Base-by-base conservation (phyloP, 495 filamentous ascomycete species). In the Daldinia grandis region DNA sequence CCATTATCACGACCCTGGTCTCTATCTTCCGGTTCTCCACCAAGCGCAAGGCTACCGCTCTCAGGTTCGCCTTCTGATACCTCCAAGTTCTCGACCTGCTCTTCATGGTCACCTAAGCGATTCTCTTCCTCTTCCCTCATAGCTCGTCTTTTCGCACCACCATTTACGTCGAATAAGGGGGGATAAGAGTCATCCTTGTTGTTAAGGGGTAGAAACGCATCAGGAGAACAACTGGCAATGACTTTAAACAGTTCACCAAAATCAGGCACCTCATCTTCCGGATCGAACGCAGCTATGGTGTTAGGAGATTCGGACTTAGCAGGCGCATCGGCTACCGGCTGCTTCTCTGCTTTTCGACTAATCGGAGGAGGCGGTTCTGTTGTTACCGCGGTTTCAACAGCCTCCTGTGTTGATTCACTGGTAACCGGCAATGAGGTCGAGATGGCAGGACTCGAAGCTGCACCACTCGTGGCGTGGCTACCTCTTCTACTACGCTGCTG, bases 11-110 rank as follows among this genome's bases (percentile, higher is more conserved):
- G 86, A 49, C 73, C 74, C 44, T 79, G 81, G 12, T 87, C 87
- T 64, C 86, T 85, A 70, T 93, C 93, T 72, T 98, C 94, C 0
- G 94, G 94, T 72, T 97, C 94, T 8, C 94, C 94, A 58, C 94
- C 94, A 17, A 98, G 84, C 59, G 95, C 93, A 35, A 96, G 84
- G 75, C 94, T 98, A 10, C 83, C 83, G 51, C 93, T 92, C 74
- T 93, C 93, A 3, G 88, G 87, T 50, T 87, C 85, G 40, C 76
- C 80, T 50, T 84, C 83, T 0, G 82, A 83, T 5, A 79, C 76
- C 33, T 79, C 81, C 9, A 74, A 69, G 17, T 74, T 74, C 12
- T 80, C 81, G 7, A 73, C 67, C 14, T 65, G 79, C 78, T 77
- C 89, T 58, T 92, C 88, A 19, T 80, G 81, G 37, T 90, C 87